phyloP scores from a whole-genome alignment of 1,284 basidiomycete species.

The Heliocybe sulcata region DNA sequence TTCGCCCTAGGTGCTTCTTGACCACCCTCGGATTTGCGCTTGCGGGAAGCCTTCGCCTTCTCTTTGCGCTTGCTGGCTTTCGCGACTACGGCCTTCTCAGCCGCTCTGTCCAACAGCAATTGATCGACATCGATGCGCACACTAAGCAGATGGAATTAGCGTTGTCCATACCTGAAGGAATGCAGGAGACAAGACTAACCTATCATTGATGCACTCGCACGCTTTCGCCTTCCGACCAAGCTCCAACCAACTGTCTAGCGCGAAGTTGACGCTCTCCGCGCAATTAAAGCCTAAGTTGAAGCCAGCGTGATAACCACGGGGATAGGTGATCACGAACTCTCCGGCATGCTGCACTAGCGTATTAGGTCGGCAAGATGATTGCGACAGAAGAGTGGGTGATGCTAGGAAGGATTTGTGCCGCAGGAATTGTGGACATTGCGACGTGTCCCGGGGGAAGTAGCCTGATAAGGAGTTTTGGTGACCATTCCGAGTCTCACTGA shows the following conservation, averaged over 20 bases:
- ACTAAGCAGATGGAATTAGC: conserved; percentile 31
- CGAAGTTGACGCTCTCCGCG: conserved; percentile 97
- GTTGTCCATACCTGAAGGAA: conserved; percentile 2
- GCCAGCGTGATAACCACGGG: conserved; percentile 91
- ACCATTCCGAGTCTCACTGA: not conserved
- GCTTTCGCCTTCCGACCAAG: conserved; percentile 77
- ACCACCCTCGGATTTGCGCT: conserved; percentile 28
- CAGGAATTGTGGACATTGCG: conserved; percentile 87
- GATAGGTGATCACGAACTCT: conserved; percentile 96
- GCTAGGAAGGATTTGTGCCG: conserved; percentile 96
- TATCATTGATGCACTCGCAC: conserved; percentile 80
- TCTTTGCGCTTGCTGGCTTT: not conserved
- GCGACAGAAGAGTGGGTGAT: conserved; percentile 78
- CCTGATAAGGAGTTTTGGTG: conserved; percentile 34
- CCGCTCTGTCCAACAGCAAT: conserved; percentile 57
- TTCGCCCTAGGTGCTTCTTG: conserved; percentile 15
- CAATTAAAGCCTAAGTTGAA: conserved; percentile 98
- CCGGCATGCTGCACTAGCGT: conserved; percentile 84
- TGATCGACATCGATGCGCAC: conserved; percentile 90
- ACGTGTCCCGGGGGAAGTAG: conserved; percentile 82
- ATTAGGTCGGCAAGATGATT: conserved; percentile 81
- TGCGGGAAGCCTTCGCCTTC: conserved; percentile 15
- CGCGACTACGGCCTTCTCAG: conserved; percentile 25
- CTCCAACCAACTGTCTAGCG: conserved; percentile 92
- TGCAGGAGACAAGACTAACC: conserved; percentile 38